Base-by-base conservation (phyloP, 441 rosid genomes). In the Jatropha multifida region DNA sequence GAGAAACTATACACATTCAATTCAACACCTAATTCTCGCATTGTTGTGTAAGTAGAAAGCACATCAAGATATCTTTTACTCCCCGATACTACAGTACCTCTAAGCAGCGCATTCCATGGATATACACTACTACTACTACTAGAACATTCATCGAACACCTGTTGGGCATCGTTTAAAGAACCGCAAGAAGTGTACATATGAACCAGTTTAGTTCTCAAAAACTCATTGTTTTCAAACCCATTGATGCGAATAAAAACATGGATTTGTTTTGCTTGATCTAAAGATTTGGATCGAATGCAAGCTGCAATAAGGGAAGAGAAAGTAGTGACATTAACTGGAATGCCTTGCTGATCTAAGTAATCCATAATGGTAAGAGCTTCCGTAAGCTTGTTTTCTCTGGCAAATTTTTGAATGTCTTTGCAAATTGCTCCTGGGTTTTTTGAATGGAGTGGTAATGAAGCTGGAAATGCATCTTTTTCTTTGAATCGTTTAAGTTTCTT, bases 21-120 rank as follows among this genome's bases (percentile, higher is more conserved):
- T 71, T 92, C 86, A 23, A 94, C 74, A 0, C 94, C 94, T 63
- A 78, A 81, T 61, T 81, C 86, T 64, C 94, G 81, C 98, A 92
- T 91, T 80, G 89, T 86, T 20, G 81, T 48, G 80, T 82, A 94
- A 48, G 90, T 81, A 74, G 86, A 80, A 44, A 90, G 81, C 74
- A 89, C 94, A 76, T 92, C 90, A 38, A 71, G 74, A 78, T 90
- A 94, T 60, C 81, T 71, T 61, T 85, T 89, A 76, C 83, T 77
- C 44, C 97, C 97, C 5, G 88, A 88, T 42, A 90, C 80, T 56
- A 94, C 97, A 61, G 86, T 82, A 13, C 98, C 98, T 78, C 96
- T 85, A 74, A 94, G 88, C 84, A 94, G 78, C 0, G 97, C 97
- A 74, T 94, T 94, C 91, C 95, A 92, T 0, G 92, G 86, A 42